phyloP scores from a whole-genome alignment of 768 basidiomycete species.

The Hemileccinum impolitum region DNA sequence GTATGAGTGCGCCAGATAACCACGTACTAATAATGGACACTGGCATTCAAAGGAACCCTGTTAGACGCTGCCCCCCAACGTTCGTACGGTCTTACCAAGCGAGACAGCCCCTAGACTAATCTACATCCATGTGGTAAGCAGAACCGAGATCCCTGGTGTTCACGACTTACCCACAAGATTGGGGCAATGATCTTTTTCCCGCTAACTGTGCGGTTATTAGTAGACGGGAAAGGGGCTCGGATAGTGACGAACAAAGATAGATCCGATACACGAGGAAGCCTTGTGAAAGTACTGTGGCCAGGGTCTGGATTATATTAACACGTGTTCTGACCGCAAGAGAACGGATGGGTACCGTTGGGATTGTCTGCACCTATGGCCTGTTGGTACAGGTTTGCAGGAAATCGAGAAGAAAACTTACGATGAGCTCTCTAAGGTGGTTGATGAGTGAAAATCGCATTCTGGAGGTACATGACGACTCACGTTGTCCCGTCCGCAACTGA shows the following conservation, averaged over 20 bases:
- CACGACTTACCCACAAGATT: neutral
- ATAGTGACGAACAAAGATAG: neutral
- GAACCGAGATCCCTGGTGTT: neutral
- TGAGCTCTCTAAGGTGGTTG: neutral
- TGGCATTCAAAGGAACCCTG: neutral
- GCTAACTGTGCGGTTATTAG: neutral
- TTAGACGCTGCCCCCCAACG: neutral
- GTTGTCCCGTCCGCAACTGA: neutral
- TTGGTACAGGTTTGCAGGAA: neutral
- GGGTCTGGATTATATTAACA: neutral
- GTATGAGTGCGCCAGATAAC: neutral
- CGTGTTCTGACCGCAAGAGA: neutral
- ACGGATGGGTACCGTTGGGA: neutral
- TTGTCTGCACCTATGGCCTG: neutral
- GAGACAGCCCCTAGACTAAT: neutral
- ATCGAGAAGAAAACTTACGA: neutral
- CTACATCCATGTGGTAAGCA: neutral
- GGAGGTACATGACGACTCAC: neutral
- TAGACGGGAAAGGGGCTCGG: too few species aligned
- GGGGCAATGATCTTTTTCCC: neutral
- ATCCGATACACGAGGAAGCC: conserved; percentile 3
- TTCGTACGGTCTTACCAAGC: neutral
- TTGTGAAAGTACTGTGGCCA: neutral
- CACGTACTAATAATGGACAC: neutral
- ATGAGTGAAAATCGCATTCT: too few species aligned